These are phyloP conservation scores for Populus pruinosa DNA, from an alignment of 345 rosid species.

Conservation along the genomic window DNA sequence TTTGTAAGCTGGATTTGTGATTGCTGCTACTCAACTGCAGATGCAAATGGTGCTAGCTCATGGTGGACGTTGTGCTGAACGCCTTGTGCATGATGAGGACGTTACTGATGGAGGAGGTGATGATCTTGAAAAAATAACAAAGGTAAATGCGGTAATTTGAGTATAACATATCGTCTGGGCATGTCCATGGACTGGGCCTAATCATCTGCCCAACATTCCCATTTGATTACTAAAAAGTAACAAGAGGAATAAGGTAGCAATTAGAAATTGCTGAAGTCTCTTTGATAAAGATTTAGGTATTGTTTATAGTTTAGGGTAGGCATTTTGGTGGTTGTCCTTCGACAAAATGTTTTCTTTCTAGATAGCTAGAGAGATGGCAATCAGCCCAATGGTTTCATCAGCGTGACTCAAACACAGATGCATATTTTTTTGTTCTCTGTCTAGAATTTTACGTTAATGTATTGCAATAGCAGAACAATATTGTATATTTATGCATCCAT, in stretches of 20 bases:
- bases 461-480: too few relatives aligned
- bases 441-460: neutral
- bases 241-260: neutral
- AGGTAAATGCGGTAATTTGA: conserved; percentile 37
- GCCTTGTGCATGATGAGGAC: conserved; percentile 74
- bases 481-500: too few relatives aligned
- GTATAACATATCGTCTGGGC: neutral
- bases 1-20: neutral
- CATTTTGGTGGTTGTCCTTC: conserved; percentile 3
- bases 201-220: neutral
- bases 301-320: neutral
- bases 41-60: conserved; percentile 99
- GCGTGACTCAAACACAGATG: neutral
- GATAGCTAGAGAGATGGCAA: conserved; percentile 98
- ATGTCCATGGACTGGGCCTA: neutral
- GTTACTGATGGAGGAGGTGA: conserved; percentile 93
- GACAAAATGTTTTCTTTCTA: conserved; percentile 29
- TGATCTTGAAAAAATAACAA: conserved; percentile 87
- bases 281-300: neutral
- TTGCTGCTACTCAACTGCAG: conserved; percentile 17
- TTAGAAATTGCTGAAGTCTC: neutral
- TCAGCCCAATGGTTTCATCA: conserved; percentile 48
- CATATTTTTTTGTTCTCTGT: neutral
- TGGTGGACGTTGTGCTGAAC: conserved; percentile 95
- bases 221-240: neutral